These are phyloP conservation scores for Stachybotrys echinatus DNA, from an alignment of 2,329 filamentous ascomycete species.

Conservation along the genomic window DNA sequence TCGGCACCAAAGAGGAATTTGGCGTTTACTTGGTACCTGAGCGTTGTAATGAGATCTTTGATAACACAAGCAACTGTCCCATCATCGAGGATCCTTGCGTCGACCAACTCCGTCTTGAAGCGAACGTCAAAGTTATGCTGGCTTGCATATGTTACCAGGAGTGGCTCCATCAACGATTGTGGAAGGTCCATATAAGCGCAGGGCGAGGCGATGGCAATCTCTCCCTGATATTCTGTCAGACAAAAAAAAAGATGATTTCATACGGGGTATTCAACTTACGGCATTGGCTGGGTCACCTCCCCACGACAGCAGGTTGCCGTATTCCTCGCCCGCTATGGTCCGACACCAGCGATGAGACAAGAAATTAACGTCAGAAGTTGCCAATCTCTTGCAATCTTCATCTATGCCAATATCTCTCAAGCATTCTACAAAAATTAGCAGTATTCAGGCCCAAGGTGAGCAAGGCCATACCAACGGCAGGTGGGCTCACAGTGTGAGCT, in stretches of 20 bases:
- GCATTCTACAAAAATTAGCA: not conserved
- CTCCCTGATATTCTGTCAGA: not conserved
- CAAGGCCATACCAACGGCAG: not conserved
- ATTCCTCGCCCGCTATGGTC: not conserved
- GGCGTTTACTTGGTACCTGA: constrained; percentile 36
- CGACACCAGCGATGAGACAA: not conserved
- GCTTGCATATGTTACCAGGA: not conserved
- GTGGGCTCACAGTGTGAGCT: not conserved
- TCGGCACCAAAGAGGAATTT: constrained; percentile 53
- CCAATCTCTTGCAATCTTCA: not conserved
- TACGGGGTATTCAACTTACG: not conserved
- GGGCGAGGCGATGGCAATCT: not conserved
- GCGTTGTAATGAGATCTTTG: not conserved
- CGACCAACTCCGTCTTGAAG: not conserved
- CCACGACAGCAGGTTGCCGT: not conserved
- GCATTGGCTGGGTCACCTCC: not conserved
- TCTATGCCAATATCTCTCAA: not conserved
- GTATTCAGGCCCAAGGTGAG: no score
- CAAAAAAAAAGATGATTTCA: not conserved
- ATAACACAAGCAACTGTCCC: not conserved
- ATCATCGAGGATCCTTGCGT: not conserved
- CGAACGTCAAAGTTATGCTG: not conserved
- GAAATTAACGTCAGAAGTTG: not conserved
- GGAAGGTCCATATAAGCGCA: not conserved
- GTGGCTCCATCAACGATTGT: not conserved